These are phyloP conservation scores for Achaetomiella virescens DNA, from an alignment of 495 filamentous ascomycete species.

Conservation along the genomic window DNA sequence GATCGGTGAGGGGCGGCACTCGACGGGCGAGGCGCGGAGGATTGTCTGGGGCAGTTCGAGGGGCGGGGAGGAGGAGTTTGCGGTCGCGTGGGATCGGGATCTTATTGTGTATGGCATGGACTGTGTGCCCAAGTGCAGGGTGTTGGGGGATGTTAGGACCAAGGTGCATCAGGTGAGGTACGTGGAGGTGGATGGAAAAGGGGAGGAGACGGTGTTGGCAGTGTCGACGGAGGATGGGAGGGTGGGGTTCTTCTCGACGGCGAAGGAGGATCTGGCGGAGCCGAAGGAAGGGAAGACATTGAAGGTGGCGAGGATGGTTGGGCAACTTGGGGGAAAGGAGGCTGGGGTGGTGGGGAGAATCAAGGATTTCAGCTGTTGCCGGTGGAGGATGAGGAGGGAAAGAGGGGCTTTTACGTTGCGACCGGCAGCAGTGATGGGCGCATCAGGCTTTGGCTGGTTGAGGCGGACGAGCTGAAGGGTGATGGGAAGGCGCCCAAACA, in stretches of 20 bases:
- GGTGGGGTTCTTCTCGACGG: constrained; percentile 76
- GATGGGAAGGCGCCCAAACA: constrained; percentile 39
- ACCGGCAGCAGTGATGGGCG: constrained; percentile 79
- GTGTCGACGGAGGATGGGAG: constrained; percentile 91
- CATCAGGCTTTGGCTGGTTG: constrained; percentile 67
- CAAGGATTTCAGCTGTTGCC: constrained; percentile 76
- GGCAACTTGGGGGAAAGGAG: constrained; percentile 69
- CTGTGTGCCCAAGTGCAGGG: constrained; percentile 66
- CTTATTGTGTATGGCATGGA: constrained; percentile 81
- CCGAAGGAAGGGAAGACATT: constrained; percentile 22
- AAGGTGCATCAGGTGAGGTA: constrained; percentile 83
- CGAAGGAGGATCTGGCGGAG: constrained; percentile 28
- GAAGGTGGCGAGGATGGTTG: constrained; percentile 53
- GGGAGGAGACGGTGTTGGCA: constrained; percentile 52
- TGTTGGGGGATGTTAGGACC: constrained; percentile 59
- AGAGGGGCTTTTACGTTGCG: constrained; percentile 51
- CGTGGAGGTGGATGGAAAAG: constrained; percentile 44
- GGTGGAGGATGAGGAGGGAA: constrained; percentile 32
- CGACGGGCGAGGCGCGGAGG: constrained; percentile 73
- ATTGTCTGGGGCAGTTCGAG: constrained; percentile 71
- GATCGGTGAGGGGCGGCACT: constrained; percentile 68
- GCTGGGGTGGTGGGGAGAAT: constrained; percentile 62
- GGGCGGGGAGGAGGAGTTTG: constrained; percentile 68
- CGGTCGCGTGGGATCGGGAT: constrained; percentile 82
- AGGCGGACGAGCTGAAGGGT: constrained; percentile 34